phyloP scores from a whole-genome alignment of 2,329 filamentous ascomycete genomes.

The Blastomyces parvus region DNA sequence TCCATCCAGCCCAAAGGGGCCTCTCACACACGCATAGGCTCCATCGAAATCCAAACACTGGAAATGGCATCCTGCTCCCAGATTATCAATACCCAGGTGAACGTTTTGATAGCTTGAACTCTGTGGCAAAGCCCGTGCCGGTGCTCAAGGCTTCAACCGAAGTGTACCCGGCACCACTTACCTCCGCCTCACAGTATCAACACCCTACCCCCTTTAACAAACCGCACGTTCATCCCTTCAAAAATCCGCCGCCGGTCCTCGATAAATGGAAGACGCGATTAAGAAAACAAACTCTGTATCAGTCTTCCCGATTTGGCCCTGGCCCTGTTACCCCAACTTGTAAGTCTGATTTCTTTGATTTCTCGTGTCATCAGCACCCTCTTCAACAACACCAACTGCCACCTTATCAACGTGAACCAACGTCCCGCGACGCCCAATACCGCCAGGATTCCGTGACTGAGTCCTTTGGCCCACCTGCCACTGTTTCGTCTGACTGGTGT shows the following conservation, averaged over 20 bases:
- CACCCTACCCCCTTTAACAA: conserved; percentile 15
- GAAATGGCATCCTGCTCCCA: conserved; percentile 9
- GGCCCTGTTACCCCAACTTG: conserved; percentile 12
- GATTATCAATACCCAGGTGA: conserved; percentile 9
- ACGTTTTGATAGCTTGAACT: conserved; percentile 1
- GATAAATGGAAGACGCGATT: conserved; percentile 4
- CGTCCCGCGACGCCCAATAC: neutral
- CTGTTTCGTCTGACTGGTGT: conserved; percentile 5
- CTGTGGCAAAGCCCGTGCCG: conserved; percentile 5
- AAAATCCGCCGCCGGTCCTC: conserved; percentile 13
- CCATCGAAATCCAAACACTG: conserved; percentile 10
- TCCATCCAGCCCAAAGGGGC: conserved; percentile 4
- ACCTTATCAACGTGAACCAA: neutral
- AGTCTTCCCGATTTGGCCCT: conserved; percentile 4
- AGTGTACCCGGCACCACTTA: conserved; percentile 10
- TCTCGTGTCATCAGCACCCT: conserved; percentile 2
- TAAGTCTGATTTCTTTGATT: conserved; percentile 15
- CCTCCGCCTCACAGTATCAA: conserved; percentile 12
- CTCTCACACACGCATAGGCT: conserved; percentile 7
- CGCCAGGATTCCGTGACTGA: neutral
- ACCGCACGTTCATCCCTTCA: conserved; percentile 16
- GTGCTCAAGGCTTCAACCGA: conserved; percentile 14
- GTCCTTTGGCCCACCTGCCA: neutral
- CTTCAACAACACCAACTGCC: neutral
- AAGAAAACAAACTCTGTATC: conserved; percentile 4